Evolutionary conservation across 73 alveolate genomes (phyloP), one percentile per base, ranked within the genome.

Genomic region (Effrenium voratum): DNA sequence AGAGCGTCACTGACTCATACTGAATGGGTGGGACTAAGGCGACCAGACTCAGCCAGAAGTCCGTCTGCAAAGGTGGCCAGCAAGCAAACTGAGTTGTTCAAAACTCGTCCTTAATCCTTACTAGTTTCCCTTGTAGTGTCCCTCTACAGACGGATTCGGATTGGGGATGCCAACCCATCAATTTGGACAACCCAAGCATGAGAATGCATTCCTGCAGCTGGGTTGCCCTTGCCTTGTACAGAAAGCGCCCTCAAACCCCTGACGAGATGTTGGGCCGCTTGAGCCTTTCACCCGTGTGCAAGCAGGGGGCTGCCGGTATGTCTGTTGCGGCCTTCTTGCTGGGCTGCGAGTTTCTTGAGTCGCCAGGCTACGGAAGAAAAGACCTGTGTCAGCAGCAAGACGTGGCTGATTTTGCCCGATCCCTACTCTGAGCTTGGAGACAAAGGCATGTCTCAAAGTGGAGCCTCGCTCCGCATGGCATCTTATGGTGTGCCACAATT

Each of bases 401-500:
- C 96, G 34, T 90, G 96, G 96, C 66, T 90, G 96, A 90, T 90
- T 90, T 87, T 90, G 96, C 43, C 38, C 43, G 36, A 5, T 26
- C 84, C 95, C 41, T 36, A 87, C 70, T 24, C 57, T 55, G 68
- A 12, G 68, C 12, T 15, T 55, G 30, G 22, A 55, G 68, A 22
- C 22, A 22, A 15, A 15, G 68, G 68, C 12, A 55, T 55, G 22
- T 55, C 30, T 55, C 22, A 22, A 22, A 15, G 68, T 15, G 12
- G 12, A 12, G 30, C 12, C 30, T 55, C 30, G 68, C 22, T 55
- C 68, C 22, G 12, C 30, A 15, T 55, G 68, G 68, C 12, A 55
- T 55, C 12, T 55, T 12, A 15, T 22, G 60, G 32, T 46, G 59
- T 15, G 60, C 41, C 34, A 13, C 38, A 2, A 13, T 36, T 38